Conservation (phyloP, 306 rosid genomes). For the Prunus fruticosa region DNA sequence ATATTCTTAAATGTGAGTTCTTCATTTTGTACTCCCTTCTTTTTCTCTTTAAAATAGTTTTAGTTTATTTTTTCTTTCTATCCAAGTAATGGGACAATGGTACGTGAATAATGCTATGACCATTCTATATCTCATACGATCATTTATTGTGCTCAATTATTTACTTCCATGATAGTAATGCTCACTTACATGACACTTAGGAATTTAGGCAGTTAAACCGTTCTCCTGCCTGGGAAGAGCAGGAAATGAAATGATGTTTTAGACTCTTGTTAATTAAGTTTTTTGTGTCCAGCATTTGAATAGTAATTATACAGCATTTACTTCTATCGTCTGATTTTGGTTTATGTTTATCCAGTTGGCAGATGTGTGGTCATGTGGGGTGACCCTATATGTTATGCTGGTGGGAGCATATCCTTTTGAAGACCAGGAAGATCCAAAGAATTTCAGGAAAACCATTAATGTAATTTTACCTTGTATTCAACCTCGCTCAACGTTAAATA, state of each 20-base stretch:
- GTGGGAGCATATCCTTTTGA: conserved; percentile 94
- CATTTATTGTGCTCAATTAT: background rate
- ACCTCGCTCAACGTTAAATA: background rate
- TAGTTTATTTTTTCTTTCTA: background rate
- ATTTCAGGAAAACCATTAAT: conserved; percentile 84
- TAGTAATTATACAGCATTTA: background rate
- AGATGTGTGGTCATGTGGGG: conserved; percentile 94
- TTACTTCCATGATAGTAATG: background rate
- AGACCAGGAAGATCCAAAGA: conserved; percentile 78
- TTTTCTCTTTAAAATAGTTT: too few relatives aligned
- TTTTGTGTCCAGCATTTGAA: background rate
- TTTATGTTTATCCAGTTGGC: conserved; percentile 56
- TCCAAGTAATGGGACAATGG: background rate
- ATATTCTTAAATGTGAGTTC: background rate
- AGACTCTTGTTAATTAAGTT: background rate
- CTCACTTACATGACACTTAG: background rate
- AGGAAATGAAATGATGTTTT: background rate
- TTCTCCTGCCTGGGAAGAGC: background rate
- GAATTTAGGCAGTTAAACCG: background rate
- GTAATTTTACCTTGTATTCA: conserved; percentile 28
- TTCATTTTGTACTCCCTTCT: too few relatives aligned
- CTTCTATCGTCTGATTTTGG: background rate
- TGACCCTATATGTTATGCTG: conserved; percentile 85
- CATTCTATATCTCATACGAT: background rate
- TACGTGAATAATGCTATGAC: background rate